A percentile compares a stretch with the other conserved stretches of the same genome.
Conservation (phyloP, 2,329 filamentous ascomycete species). For the Aspergillus brasiliensis region DNA sequence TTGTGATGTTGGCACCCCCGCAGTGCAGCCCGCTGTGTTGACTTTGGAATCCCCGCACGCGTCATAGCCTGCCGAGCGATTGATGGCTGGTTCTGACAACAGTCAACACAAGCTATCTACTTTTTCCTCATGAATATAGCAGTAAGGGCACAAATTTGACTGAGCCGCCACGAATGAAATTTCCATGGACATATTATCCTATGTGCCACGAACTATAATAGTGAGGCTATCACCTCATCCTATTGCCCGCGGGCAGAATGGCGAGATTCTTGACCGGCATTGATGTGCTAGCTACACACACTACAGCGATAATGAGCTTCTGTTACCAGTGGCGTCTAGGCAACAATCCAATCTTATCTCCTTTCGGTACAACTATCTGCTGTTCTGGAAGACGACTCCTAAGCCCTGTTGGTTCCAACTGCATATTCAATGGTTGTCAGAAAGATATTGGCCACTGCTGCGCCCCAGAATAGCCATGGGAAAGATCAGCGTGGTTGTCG, state of each 20-base stretch:
- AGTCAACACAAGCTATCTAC: not conserved
- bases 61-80: not conserved
- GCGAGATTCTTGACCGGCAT: too few relatives aligned
- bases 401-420: not conserved
- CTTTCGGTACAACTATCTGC: not conserved
- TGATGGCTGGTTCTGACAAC: not conserved
- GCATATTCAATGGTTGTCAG: not conserved
- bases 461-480: not conserved
- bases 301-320: too few relatives aligned
- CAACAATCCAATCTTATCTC: not conserved
- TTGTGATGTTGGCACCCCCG: not conserved
- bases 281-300: too few relatives aligned
- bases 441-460: not conserved
- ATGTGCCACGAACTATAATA: too few relatives aligned
- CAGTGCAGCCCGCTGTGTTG: not conserved
- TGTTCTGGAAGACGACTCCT: not conserved
- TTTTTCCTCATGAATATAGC: too few relatives aligned
- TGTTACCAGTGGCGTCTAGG: not conserved
- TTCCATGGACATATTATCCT: too few relatives aligned
- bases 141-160: too few relatives aligned
- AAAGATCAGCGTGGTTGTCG: not conserved
- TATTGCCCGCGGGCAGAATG: too few relatives aligned
- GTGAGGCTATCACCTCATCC: too few relatives aligned
- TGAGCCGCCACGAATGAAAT: too few relatives aligned
- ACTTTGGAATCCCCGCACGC: not conserved